Evolutionary conservation across 2,329 filamentous ascomycete species (phyloP), one percentile per base, ranked within the genome.

Genomic region (Eurotiales sp.): DNA sequence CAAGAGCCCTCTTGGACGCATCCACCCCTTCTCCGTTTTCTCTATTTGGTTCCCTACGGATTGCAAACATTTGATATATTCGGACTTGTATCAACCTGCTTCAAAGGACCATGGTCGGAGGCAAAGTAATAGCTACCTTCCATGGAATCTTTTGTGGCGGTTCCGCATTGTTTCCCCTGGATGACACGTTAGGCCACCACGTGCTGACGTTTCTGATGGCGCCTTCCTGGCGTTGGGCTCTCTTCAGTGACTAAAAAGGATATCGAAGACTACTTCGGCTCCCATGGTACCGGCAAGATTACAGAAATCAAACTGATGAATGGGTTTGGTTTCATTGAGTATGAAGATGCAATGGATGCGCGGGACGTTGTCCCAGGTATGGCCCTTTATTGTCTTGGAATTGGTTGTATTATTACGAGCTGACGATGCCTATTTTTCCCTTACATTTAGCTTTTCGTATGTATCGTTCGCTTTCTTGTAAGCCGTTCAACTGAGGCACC

Each of bases 301-400:
- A 93, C 88, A 61, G 93, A 99, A 78, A 92, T 99, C 77, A 99
- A 99, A 80, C 84, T 99, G 58, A 99, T 99, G 93, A 97, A 96
- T 71, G 93, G 93, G 67, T 99, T 99, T 70, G 93, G 93, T 71
- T 99, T 99, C 79, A 96, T 99, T 70, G 93, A 99, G 74, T 99
- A 97, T 75, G 95, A 96, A 74, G 93, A 97, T 77, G 85, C 90
- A 53, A 89, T 96, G 87, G 93, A 99, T 77, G 93, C 93, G 61
- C 88, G 92, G 69, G 93, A 99, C 76, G 91, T 99, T 59, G 93
- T 99, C 66, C 93, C 93, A 74, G 92, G 93, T 96, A 83, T 77
- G 86, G 66, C 57, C 55, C 53, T 46, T 54, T 39, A 51, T 51
- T 49, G 53, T 50, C 43, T 52, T 56, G 52, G 27, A 44, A 2